Evolutionary conservation across 208 protist genomes (phyloP).

Genomic region (Leishmania turanica): DNA sequence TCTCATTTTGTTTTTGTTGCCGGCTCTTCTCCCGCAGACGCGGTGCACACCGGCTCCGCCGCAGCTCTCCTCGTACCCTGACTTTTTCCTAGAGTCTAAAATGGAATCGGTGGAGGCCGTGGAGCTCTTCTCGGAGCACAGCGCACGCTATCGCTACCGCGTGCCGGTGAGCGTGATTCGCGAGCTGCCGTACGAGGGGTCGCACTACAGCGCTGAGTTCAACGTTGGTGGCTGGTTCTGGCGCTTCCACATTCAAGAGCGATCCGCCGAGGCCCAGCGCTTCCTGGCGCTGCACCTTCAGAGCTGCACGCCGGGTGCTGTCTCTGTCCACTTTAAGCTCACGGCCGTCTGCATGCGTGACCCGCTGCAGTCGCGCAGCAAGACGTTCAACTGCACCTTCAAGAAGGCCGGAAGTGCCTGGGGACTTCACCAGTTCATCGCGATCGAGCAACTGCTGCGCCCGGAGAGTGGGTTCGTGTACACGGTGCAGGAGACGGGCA

Average conservation of each 20-base stretch:
- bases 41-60: not conserved
- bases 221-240: constrained; percentile 72
- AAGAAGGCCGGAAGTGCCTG: constrained; percentile 82
- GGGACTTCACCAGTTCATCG: constrained; percentile 89
- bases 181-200: constrained; percentile 62
- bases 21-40: not conserved
- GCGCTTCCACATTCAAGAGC: constrained; percentile 87
- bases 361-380: constrained; percentile 61
- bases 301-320: constrained; percentile 54
- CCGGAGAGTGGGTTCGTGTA: constrained; percentile 72
- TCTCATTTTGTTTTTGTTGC: not conserved
- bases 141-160: constrained; percentile 79
- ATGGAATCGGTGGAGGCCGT: constrained; percentile 72
- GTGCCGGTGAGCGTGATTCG: constrained; percentile 70
- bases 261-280: constrained; percentile 41
- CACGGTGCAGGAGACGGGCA: constrained; percentile 59
- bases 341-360: constrained; percentile 66
- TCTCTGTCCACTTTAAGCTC: constrained; percentile 79
- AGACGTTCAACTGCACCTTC: constrained; percentile 88
- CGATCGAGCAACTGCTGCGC: constrained; percentile 54
- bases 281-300: constrained; percentile 87
- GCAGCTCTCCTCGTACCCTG: not conserved
- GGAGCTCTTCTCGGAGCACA: constrained; percentile 66
- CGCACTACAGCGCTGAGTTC: constrained; percentile 84
- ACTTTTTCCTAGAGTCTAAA: not conserved